Percentiles rank a stretch among this genome's conserved stretches.
Conservation (phyloP, 441 rosid genomes). For the Gossypium davidsonii region DNA sequence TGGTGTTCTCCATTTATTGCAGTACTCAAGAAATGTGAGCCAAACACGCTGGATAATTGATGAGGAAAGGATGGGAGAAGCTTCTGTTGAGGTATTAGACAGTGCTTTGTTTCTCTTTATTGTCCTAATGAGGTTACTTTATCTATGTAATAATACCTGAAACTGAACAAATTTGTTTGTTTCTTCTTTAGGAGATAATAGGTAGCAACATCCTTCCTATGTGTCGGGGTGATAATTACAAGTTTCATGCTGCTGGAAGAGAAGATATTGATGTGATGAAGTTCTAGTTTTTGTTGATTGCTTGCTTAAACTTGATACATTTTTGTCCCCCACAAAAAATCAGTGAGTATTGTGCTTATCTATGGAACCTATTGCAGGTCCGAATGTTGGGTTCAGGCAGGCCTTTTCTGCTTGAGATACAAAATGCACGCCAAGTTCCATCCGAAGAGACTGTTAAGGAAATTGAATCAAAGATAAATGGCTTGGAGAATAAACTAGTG, state of each 20-base stretch:
- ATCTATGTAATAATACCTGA: slow-evolving; percentile 1
- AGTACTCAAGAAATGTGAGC: slow-evolving; percentile 95
- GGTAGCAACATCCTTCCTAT: slow-evolving; percentile 70
- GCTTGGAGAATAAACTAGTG: slow-evolving; percentile 55
- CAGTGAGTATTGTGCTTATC: slow-evolving; percentile 19
- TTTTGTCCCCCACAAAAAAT: neutral
- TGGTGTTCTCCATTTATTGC: slow-evolving; percentile 15
- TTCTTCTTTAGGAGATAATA: slow-evolving; percentile 57
- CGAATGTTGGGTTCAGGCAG: slow-evolving; percentile 98
- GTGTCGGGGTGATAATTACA: slow-evolving; percentile 73
- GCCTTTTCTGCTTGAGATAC: slow-evolving; percentile 91
- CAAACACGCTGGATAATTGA: slow-evolving; percentile 95
- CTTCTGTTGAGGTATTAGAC: slow-evolving; percentile 75
- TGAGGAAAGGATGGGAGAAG: slow-evolving; percentile 95
- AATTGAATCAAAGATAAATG: slow-evolving; percentile 63
- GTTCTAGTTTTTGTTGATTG: slow-evolving; percentile 10
- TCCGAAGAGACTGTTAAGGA: slow-evolving; percentile 50
- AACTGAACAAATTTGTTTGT: slow-evolving; percentile 12
- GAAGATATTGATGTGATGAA: slow-evolving; percentile 86
- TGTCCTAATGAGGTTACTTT: slow-evolving; percentile 5
- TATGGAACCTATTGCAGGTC: slow-evolving; percentile 46
- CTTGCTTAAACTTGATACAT: slow-evolving; percentile 11
- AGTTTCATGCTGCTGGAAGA: slow-evolving; percentile 99
- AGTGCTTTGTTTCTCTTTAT: neutral
- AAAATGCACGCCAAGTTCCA: slow-evolving; percentile 73